Evolutionary conservation across 805 yeast genomes (phyloP), one percentile per base, ranked within the genome.

Genomic region (Wickerhamomyces sydowiorum): DNA sequence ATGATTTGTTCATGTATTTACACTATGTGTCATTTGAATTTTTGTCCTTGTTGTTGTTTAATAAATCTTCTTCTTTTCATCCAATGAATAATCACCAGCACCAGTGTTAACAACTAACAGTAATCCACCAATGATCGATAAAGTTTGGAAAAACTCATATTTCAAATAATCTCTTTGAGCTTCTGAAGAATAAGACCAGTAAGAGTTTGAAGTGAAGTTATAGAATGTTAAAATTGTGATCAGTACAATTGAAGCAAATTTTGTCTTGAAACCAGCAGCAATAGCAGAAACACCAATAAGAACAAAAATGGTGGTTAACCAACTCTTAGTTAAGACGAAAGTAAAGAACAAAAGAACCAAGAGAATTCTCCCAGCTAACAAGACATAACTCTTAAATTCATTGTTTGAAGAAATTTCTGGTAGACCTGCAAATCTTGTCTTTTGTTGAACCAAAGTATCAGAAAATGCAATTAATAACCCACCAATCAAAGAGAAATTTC

Each of bases 81-180:
- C 99, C 44, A 91, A 69, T 22, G 96, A 86, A 50, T 91, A 73
- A 54, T 86, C 90, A 39, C 99, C 99, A 24, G 98, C 98, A 48
- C 99, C 99, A 4, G 96, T 87, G 66, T 86, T 88, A 45, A 87
- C 96, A 47, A 93, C 86, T 51, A 93, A 70, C 47, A 91, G 67
- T 48, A 91, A 76, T 1, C 98, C 99, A 44, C 99, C 99, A 39
- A 91, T 90, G 60, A 91, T 91, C 44, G 95, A 84, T 60, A 91
- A 72, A 31, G 96, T 88, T 69, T 93, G 99, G 75, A 85, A 91
- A 64, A 86, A 86, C 65, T 90, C 98, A 64, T 90, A 93, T 64
- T 86, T 86, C 62, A 88, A 67, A 64, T 80, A 86, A 66, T 91
- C 99, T 57, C 96, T 80, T 64, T 81, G 78, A 27, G 91, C 78